Evolutionary conservation across 495 filamentous ascomycete genomes (phyloP).

Genomic region (Xylaria acuta): DNA sequence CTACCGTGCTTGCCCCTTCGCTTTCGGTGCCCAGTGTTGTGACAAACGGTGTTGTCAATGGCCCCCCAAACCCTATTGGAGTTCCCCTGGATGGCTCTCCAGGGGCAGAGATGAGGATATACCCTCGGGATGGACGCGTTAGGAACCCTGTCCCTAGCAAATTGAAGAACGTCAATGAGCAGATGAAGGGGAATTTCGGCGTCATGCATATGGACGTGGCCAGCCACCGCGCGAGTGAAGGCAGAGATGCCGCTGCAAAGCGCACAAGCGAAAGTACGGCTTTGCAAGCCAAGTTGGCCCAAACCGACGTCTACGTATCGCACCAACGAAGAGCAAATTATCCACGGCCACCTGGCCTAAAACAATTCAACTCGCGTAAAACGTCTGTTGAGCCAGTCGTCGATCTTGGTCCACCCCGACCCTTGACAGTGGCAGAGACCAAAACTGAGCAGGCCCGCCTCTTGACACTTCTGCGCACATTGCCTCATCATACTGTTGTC

Average conservation of each 20-base stretch:
- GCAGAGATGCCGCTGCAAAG: conserved; percentile 59
- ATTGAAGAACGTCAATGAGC: conserved; percentile 62
- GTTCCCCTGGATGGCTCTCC: conserved; percentile 34
- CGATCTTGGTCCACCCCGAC: conserved; percentile 33
- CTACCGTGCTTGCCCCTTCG: conserved; percentile 32
- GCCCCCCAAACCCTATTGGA: conserved; percentile 33
- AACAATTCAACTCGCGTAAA: conserved; percentile 39
- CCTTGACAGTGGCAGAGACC: conserved; percentile 54
- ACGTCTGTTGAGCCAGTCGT: conserved; percentile 37
- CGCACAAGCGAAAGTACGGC: conserved; percentile 64
- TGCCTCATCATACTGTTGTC: conserved; percentile 59
- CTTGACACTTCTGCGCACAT: conserved; percentile 57
- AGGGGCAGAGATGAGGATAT: conserved; percentile 39
- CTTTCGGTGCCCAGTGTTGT: conserved; percentile 29
- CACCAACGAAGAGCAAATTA: conserved; percentile 51
- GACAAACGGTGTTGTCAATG: conserved; percentile 32
- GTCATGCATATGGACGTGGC: conserved; percentile 64
- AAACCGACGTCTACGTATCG: conserved; percentile 58
- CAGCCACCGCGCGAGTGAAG: conserved; percentile 49
- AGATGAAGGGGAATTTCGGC: conserved; percentile 62
- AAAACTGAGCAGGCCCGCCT: conserved; percentile 63
- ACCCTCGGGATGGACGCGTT: conserved; percentile 58
- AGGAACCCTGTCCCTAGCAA: conserved; percentile 64
- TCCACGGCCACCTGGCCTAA: conserved; percentile 39
- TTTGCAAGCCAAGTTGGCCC: conserved; percentile 57